Conservation (phyloP, 2,329 filamentous ascomycete species). For the Chaetomium olivaceum region DNA sequence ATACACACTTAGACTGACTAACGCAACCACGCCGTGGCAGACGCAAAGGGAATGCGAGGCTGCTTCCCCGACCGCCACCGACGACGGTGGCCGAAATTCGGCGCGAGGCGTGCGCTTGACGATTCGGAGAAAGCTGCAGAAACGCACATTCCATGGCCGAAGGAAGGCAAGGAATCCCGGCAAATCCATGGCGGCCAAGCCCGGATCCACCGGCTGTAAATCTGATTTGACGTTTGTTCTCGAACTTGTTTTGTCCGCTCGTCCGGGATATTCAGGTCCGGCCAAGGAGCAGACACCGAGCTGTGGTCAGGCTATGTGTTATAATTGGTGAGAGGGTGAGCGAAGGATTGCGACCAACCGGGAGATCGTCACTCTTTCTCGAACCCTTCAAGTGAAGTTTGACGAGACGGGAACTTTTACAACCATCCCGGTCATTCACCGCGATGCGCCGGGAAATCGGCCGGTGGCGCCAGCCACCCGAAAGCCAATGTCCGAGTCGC, state of each 20-base stretch:
- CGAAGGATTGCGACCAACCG: neutral
- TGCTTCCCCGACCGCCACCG: neutral
- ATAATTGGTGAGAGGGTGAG: neutral
- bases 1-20: too few species aligned
- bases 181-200: neutral
- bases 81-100: neutral
- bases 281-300: neutral
- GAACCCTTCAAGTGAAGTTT: neutral
- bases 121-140: neutral
- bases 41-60: neutral
- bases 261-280: constrained; percentile 4
- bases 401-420: neutral
- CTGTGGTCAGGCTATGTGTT: neutral
- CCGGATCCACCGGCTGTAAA: neutral
- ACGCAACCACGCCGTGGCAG: neutral
- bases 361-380: neutral
- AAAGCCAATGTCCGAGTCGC: neutral
- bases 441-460: neutral
- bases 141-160: neutral
- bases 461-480: constrained; percentile 8
- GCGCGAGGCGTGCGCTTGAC: neutral
- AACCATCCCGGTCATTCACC: neutral
- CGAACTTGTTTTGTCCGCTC: constrained; percentile 10
- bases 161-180: neutral
- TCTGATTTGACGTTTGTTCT: neutral